A percentile compares a stretch with the other conserved stretches of the same genome.
phyloP scores from a whole-genome alignment of 805 yeast species.

The Zygosaccharomyces lentus region DNA sequence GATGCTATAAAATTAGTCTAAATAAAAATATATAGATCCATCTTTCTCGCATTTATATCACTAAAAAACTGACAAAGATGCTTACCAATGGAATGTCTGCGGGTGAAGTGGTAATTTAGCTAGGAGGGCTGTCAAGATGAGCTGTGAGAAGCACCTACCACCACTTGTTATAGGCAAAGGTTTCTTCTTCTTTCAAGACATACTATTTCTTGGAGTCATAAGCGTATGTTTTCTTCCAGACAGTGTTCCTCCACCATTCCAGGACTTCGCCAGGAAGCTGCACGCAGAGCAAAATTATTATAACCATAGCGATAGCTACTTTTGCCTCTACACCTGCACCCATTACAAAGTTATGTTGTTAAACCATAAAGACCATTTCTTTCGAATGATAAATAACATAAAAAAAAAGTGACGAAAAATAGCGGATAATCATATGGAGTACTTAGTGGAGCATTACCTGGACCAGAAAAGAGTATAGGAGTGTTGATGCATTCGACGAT shows the following conservation, averaged over 20 bases:
- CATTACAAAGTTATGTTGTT: slow-evolving; percentile 53
- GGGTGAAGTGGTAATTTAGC: too few relatives aligned
- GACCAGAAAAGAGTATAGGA: slow-evolving; percentile 59
- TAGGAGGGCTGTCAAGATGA: too few relatives aligned
- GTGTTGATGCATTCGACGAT: slow-evolving; percentile 44
- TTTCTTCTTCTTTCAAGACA: slow-evolving; percentile 39
- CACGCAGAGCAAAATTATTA: slow-evolving; percentile 51
- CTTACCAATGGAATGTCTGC: too few relatives aligned
- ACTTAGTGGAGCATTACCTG: slow-evolving; percentile 70
- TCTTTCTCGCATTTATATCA: too few relatives aligned
- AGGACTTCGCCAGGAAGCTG: slow-evolving; percentile 42
- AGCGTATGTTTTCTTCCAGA: slow-evolving; percentile 41
- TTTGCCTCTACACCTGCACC: slow-evolving; percentile 61
- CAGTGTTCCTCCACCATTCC: slow-evolving; percentile 60
- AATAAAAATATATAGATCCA: too few relatives aligned
- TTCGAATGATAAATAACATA: slow-evolving; percentile 44
- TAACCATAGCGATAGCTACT: slow-evolving; percentile 53
- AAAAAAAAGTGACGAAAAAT: slow-evolving; percentile 44
- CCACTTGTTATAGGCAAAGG: slow-evolving; percentile 50
- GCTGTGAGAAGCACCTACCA: slow-evolving; percentile 33
- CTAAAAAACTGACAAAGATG: too few relatives aligned
- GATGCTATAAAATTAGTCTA: too few relatives aligned
- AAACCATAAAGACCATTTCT: slow-evolving; percentile 52
- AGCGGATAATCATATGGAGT: slow-evolving; percentile 64
- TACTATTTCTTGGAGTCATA: slow-evolving; percentile 33